These are phyloP conservation scores for Scleroderma bovista DNA, from an alignment of 768 basidiomycete species.

Conservation along the genomic window DNA sequence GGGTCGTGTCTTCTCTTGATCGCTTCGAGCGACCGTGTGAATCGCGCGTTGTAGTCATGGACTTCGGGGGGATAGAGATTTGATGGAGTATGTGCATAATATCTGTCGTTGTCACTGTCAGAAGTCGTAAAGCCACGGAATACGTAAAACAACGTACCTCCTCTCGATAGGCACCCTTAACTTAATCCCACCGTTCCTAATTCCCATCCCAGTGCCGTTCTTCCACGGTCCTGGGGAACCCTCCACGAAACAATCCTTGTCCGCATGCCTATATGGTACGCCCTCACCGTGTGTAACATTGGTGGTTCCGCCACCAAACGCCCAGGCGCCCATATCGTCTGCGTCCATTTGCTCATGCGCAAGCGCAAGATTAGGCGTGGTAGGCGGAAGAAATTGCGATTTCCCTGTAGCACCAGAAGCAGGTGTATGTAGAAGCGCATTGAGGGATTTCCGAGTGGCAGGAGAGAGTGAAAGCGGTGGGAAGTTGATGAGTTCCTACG, in stretches of 20 bases:
- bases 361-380: constrained; percentile 75
- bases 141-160: constrained; percentile 45
- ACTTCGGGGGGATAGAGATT: constrained; percentile 88
- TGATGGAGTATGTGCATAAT: constrained; percentile 73
- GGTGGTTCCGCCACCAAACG: not conserved
- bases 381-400: constrained; percentile 51
- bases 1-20: constrained; percentile 97
- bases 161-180: constrained; percentile 81
- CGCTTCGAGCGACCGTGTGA: constrained; percentile 79
- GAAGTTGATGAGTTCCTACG: constrained; percentile 84
- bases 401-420: too few relatives aligned
- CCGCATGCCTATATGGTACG: not conserved
- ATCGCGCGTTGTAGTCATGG: constrained; percentile 85
- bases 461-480: constrained; percentile 68
- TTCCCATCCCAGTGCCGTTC: constrained; percentile 12
- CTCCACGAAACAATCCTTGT: constrained; percentile 1
- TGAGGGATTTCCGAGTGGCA: constrained; percentile 61
- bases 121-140: constrained; percentile 1
- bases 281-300: constrained; percentile 1
- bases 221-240: not conserved
- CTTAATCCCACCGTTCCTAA: constrained; percentile 52
- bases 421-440: not conserved
- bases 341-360: constrained; percentile 20
- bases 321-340: not conserved
- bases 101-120: constrained; percentile 41